These are phyloP conservation scores for Linnemannia schmuckeri DNA, from an alignment of 192 early-diverging fungal genomes.

Conservation along the genomic window DNA sequence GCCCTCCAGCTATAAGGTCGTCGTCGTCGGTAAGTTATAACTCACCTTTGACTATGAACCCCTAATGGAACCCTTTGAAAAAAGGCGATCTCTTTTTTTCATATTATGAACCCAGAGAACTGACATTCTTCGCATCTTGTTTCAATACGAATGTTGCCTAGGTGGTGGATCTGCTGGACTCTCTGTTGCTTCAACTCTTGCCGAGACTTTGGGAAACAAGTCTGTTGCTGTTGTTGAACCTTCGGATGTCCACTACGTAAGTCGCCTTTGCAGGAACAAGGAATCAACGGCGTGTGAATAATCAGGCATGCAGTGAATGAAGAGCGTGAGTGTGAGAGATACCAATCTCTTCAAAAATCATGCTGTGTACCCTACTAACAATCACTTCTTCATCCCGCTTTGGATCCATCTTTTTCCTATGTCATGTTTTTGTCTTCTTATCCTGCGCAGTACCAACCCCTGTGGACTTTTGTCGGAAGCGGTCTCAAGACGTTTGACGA, in stretches of 20 bases:
- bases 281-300: neutral
- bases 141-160: neutral
- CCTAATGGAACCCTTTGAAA: neutral
- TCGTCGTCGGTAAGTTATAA: conserved; percentile 57
- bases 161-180: conserved; percentile 71
- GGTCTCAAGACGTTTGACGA: conserved; percentile 85
- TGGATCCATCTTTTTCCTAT: conserved; percentile 10
- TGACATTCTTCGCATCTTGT: neutral
- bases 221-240: conserved; percentile 85
- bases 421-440: neutral
- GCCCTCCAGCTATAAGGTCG: conserved; percentile 64
- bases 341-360: neutral
- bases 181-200: conserved; percentile 77
- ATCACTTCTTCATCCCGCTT: neutral
- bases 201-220: conserved; percentile 71
- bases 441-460: conserved; percentile 79
- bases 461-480: conserved; percentile 92
- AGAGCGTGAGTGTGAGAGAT: neutral
- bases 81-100: neutral
- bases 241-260: conserved; percentile 75
- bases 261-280: neutral
- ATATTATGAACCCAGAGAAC: neutral
- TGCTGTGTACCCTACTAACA: conserved; percentile 5
- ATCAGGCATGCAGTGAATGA: neutral
- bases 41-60: neutral